phyloP scores from a whole-genome alignment of 106 monocot species.

The Gastrodia elata region DNA sequence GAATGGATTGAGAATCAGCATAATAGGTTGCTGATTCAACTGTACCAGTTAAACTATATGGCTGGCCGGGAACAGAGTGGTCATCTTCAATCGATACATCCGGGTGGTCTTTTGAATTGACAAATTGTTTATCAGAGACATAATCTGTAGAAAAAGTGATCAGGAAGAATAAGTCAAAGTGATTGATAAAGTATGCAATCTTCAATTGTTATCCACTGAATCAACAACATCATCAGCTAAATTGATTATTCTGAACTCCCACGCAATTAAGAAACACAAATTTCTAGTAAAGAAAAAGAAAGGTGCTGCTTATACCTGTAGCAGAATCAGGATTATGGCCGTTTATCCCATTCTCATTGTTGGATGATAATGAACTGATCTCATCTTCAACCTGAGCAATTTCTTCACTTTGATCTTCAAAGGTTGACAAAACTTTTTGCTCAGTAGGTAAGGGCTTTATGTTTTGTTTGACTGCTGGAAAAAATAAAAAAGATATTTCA shows the following conservation, averaged over 20 bases:
- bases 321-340: constrained; percentile 14
- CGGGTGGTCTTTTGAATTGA: constrained; percentile 7
- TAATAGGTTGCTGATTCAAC: constrained; percentile 19
- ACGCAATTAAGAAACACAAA: constrained; percentile 10
- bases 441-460: constrained; percentile 44
- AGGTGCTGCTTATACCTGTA: constrained; percentile 29
- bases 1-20: constrained; percentile 14
- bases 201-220: constrained; percentile 19
- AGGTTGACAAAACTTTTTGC: constrained; percentile 31
- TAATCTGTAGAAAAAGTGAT: constrained; percentile 15
- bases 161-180: constrained; percentile 10
- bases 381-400: constrained; percentile 19
- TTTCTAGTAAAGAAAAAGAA: constrained; percentile 23
- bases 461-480: constrained; percentile 45
- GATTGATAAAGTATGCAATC: constrained; percentile 9
- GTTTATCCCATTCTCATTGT: constrained; percentile 13
- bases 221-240: constrained; percentile 5
- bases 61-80: constrained; percentile 16
- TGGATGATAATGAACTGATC: neutral
- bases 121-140: constrained; percentile 11
- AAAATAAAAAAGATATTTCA: constrained; percentile 3
- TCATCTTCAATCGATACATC: constrained; percentile 18
- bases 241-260: constrained; percentile 13
- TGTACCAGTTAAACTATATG: constrained; percentile 12
- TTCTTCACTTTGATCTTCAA: constrained; percentile 20